Base-by-base conservation (phyloP, 129 eudicot genomes). In the Flaveria bidentis region DNA sequence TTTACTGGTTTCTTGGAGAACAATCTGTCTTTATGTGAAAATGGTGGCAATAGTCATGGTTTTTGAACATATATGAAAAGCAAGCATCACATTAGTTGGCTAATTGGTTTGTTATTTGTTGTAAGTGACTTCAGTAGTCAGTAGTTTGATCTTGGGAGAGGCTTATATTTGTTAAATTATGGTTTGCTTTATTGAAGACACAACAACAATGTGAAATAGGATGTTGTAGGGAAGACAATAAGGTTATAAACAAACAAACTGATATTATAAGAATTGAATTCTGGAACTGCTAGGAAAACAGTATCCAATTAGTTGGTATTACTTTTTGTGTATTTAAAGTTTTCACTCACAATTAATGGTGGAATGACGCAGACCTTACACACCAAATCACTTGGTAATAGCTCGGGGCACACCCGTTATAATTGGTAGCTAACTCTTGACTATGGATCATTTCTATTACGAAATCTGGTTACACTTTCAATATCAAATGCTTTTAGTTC, bases 321-420 rank as follows among this genome's bases (percentile, higher is more conserved):
- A 10, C 0, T 46, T 6, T 46, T n/a, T 25, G 67, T 47, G 49
- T 44, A 45, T 77, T 16, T 77, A 67, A 65, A 36, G 76, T 56
- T 55, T 57, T 68, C 25, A 68, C 69, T 23, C 25, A 16, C 58
- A 30, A 56, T 55, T 26, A 55, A 77, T 13, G 57, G 75, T 69
- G 36, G 25, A 75, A 63, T 75, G 63, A 52, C 8, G 49, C 64
- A 64, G 63, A 28, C 47, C 79, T 75, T 47, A 44, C 63, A 26
- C 4, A 10, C 49, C 0, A 30, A 28, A 18, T 55, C 69, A 42
- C 69, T 77, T 26, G 74, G 44, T 23, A 11, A 25, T 52, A 52
- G 60, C 60, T 16, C 5, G 60, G 60, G 22, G 17, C 60, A 17
- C 2, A 10, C 22, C 2, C 9, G 1, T 57, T 57, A 9, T 7